Percentiles rank a stretch among this genome's conserved stretches.
These are phyloP conservation scores for Chalciporus sphaerocephalus DNA, from an alignment of 768 basidiomycete species.

Conservation along the genomic window DNA sequence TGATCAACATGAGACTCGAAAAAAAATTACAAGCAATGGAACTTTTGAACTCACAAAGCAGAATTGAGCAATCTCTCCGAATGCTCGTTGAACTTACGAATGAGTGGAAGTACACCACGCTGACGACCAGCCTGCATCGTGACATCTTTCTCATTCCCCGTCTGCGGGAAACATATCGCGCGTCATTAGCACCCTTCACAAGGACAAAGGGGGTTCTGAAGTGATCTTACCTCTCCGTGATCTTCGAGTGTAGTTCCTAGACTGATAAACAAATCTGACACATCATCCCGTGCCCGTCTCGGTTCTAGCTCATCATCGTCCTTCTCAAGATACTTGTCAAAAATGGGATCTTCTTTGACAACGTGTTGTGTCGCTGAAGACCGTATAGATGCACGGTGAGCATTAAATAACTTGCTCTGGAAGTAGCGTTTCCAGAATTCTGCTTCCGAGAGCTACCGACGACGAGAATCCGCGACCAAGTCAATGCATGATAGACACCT, in stretches of 20 bases:
- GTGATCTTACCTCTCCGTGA: constrained; percentile 67
- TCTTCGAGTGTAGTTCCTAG: constrained; percentile 88
- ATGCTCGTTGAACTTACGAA: constrained; percentile 97
- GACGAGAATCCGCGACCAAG: background rate
- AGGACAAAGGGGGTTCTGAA: background rate
- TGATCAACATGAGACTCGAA: constrained; percentile 15
- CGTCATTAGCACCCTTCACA: background rate
- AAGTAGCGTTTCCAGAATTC: constrained; percentile 98
- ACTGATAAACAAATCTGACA: constrained; percentile 76
- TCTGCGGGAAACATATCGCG: constrained; percentile 40
- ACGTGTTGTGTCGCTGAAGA: constrained; percentile 80
- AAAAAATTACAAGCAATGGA: background rate
- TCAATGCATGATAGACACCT: background rate
- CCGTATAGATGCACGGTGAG: constrained; percentile 88
- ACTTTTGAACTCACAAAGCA: constrained; percentile 51
- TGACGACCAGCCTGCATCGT: constrained; percentile 97
- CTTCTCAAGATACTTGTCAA: constrained; percentile 93
- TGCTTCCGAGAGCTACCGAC: constrained; percentile 71
- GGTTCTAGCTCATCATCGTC: constrained; percentile 92
- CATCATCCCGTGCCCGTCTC: constrained; percentile 56
- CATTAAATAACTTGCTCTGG: constrained; percentile 91
- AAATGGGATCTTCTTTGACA: constrained; percentile 87
- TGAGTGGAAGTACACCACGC: constrained; percentile 82
- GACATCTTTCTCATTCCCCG: constrained; percentile 82
- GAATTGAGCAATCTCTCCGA: constrained; percentile 84